Base-by-base conservation (phyloP, 2,329 filamentous ascomycete species). In the Furcasterigmium furcatum region DNA sequence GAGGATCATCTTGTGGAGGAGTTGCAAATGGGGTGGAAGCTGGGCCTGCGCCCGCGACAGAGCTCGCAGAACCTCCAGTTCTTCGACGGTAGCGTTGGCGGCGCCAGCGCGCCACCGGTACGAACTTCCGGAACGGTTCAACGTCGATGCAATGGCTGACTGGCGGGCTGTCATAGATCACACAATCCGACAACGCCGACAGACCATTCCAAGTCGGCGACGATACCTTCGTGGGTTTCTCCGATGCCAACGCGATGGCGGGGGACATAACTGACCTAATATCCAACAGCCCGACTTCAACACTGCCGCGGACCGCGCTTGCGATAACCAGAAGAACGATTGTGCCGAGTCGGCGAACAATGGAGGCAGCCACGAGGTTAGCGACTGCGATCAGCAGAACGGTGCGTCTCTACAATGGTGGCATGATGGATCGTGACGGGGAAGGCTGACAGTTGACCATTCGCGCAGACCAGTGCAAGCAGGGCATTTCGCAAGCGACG, bases 261-360 rank as follows among this genome's bases (percentile, higher is more conserved):
- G n/a, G 30, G n/a, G 30, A 34, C 13, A 10, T 21, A 21, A 41
- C 46, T 52, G 38, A 54, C 27, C 12, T 16, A n/a, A 4, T 13
- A 8, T 32, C n/a, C 8, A 13, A n/a, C 39, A 74, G 71, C 55
- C 60, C 45, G 66, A 72, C 55, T 77, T 70, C 53, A 25, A 54
- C 20, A 60, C 63, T 9, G 74, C 74, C 1, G 63, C 66, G 6
- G 61, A 65, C 44, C 62, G 71, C 19, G 64, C 70, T 2, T 77
- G 74, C 58, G 71, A 74, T 52, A 70, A 71, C 52, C 74, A 77
- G 56, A 68, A 72, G 56, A 76, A 77, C 51, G 57, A 55, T 16
- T 77, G 74, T 47, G 65, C 68, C n/a, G 49, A 68, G 20, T 42
- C 59, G 18, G 70, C 70, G 27, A 76, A 76, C 51, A 59, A 56